Percentiles rank a stretch among this genome's conserved stretches.
Conservation (phyloP, 768 basidiomycete species). For the Kwoniella pini region DNA sequence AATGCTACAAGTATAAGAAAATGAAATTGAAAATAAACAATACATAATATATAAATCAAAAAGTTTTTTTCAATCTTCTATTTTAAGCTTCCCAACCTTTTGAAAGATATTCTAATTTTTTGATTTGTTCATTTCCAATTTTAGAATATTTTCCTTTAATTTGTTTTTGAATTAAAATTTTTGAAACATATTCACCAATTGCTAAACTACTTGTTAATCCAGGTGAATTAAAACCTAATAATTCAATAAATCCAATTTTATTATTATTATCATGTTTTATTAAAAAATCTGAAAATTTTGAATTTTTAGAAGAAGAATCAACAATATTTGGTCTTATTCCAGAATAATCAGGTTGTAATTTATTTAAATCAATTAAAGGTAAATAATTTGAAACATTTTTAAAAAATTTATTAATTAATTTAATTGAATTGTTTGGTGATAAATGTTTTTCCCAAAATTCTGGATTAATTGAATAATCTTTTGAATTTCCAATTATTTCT, state of each 20-base stretch:
- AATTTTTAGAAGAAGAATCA: conserved; percentile 65
- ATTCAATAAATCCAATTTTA: conserved; percentile 65
- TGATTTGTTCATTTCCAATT: conserved; percentile 14
- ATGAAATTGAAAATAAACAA: no score
- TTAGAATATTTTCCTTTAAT: conserved; percentile 23
- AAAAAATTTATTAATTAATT: conserved; percentile 62
- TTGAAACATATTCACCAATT: conserved; percentile 78
- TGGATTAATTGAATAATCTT: conserved; percentile 43
- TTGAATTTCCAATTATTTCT: conserved; percentile 69
- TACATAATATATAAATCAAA: no score
- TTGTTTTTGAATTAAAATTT: conserved; percentile 49
- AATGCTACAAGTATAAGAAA: no score
- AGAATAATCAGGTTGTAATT: conserved; percentile 44
- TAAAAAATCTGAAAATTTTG: conserved; percentile 85
- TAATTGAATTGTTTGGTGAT: conserved; percentile 21
- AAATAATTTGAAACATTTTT: conserved; percentile 60
- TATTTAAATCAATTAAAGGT: conserved; percentile 42
- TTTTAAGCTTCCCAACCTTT: conserved; percentile 34
- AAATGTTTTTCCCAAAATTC: conserved; percentile 31
- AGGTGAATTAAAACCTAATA: conserved; percentile 89
- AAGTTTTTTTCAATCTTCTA: neutral
- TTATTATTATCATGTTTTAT: conserved; percentile 56
- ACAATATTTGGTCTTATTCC: conserved; percentile 76
- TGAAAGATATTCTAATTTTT: conserved; percentile 23
- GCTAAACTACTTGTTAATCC: conserved; percentile 85